Conservation (phyloP, 1,139 yeast genomes). For the Sugiyamaella xylanicola region DNA sequence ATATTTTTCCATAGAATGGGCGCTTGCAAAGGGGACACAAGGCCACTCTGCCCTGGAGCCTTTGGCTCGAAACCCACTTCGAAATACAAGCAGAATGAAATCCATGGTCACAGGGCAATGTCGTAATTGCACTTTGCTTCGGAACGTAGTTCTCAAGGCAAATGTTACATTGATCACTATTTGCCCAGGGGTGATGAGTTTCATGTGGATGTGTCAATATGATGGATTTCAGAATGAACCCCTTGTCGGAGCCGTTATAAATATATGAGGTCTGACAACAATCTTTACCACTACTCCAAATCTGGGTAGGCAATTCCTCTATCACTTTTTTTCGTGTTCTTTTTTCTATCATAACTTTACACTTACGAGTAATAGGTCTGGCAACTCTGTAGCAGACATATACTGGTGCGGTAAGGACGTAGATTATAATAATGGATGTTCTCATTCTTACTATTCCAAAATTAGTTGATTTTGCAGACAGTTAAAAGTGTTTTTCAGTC, state of each 20-base stretch:
- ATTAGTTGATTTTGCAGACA: too few relatives aligned
- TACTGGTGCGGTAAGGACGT: not conserved
- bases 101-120: conserved; percentile 49
- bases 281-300: not conserved
- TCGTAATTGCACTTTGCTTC: conserved; percentile 42
- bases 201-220: too few relatives aligned
- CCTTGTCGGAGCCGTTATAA: not conserved
- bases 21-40: conserved; percentile 45
- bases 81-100: conserved; percentile 47
- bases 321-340: conserved; percentile 4
- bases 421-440: too few relatives aligned
- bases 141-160: conserved; percentile 46
- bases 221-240: not conserved
- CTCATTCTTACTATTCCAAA: too few relatives aligned
- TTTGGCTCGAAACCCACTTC: conserved; percentile 44
- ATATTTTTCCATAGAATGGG: conserved; percentile 18
- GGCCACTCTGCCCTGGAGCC: conserved; percentile 27
- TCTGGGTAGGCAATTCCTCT: conserved; percentile 3
- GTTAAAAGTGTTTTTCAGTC: not conserved
- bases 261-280: not conserved
- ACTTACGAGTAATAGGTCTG: conserved; percentile 4
- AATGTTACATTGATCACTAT: conserved; percentile 46
- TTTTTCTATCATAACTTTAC: not conserved
- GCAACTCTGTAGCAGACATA: conserved; percentile 5
- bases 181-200: too few relatives aligned